These are phyloP conservation scores for Ascochyta viciae-villosae DNA, from an alignment of 2,329 filamentous ascomycete genomes.

Conservation along the genomic window DNA sequence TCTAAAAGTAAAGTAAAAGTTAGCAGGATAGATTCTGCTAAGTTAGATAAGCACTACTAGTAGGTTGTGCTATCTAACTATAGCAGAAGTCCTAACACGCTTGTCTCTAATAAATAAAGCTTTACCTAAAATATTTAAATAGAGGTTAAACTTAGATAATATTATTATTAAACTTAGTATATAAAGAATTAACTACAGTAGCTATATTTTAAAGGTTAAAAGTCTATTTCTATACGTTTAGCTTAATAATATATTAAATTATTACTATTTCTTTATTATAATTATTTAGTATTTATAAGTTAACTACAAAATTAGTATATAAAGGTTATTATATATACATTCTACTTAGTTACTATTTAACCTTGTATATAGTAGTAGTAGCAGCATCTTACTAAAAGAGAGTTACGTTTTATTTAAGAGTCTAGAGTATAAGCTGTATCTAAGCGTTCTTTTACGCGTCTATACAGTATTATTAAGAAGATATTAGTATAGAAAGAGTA, in stretches of 20 bases:
- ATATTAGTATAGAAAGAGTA: no score
- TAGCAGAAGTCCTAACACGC: no score
- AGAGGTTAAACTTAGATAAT: slow-evolving; percentile 9
- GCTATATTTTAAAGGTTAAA: background rate
- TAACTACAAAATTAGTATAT: background rate
- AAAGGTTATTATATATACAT: background rate
- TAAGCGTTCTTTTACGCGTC: no score
- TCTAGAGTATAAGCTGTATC: no score
- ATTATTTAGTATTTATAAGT: background rate
- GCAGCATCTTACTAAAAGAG: no score
- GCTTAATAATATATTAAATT: background rate
- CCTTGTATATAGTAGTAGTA: slow-evolving; percentile 6
- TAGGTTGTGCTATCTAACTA: no score
- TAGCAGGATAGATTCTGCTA: no score
- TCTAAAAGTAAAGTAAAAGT: no score
- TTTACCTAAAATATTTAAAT: slow-evolving; percentile 10
- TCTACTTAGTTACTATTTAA: slow-evolving; percentile 1
- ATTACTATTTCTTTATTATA: no score
- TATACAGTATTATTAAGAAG: no score
- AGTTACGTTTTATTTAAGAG: no score
- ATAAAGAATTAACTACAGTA: slow-evolving; percentile 7
- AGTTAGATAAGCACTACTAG: no score
- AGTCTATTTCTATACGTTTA: background rate
- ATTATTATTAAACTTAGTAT: slow-evolving; percentile 8
- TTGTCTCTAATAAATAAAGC: background rate